These are phyloP conservation scores for Vanrija humicola DNA, from an alignment of 1,284 basidiomycete species.

Conservation along the genomic window DNA sequence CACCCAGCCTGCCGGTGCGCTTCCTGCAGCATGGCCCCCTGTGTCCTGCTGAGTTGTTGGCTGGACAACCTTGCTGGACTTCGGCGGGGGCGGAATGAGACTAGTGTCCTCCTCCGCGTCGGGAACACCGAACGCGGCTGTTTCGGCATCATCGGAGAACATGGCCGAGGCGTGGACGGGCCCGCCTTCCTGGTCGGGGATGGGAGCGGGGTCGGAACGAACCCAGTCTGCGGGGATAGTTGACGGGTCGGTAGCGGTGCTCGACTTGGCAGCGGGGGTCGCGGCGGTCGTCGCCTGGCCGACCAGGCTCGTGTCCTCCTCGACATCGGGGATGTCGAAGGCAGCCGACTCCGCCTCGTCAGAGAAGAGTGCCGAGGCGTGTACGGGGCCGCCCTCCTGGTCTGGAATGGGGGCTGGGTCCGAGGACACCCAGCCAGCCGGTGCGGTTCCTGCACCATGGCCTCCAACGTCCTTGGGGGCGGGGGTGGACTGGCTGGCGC, in stretches of 20 bases:
- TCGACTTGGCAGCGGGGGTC: background rate
- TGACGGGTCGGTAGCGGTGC: background rate
- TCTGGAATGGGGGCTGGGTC: background rate
- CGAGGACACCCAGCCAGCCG: background rate
- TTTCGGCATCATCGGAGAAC: background rate
- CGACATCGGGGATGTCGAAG: background rate
- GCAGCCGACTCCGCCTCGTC: conserved; percentile 8
- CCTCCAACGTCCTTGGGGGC: background rate
- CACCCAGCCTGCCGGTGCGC: background rate
- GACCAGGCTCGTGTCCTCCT: background rate
- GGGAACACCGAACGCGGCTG: background rate
- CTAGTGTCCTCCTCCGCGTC: background rate
- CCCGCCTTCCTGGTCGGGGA: background rate
- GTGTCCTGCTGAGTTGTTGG: too few relatives aligned
- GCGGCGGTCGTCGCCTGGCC: background rate
- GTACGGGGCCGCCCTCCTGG: background rate
- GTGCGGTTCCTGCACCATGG: background rate
- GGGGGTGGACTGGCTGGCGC: background rate
- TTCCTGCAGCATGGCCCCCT: background rate
- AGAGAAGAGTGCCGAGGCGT: conserved; percentile 8
- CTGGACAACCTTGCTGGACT: too few relatives aligned
- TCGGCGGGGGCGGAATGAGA: background rate
- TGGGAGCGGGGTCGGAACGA: background rate
- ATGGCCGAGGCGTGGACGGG: too few relatives aligned
- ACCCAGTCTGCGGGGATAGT: background rate